Evolutionary conservation across 2,329 filamentous ascomycete genomes (phyloP), one percentile per base, ranked within the genome.

Genomic region (Parascedosporium putredinis): DNA sequence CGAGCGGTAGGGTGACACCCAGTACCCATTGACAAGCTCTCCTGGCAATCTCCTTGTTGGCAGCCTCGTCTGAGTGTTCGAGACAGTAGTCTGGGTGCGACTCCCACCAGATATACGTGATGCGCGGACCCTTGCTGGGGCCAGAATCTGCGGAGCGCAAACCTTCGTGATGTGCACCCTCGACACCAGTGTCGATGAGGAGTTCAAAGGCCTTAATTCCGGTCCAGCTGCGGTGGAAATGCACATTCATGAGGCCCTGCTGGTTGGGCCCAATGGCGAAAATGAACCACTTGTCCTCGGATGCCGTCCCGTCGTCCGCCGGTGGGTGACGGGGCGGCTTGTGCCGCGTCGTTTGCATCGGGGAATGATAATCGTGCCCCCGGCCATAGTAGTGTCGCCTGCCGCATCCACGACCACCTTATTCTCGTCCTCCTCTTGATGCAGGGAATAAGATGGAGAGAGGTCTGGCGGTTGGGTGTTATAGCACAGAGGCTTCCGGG

Each of bases 151-250:
- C 14, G 5, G 6, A 5, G n/a, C 36, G 36, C n/a, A 16, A 40
- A 9, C 4, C 5, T 9, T 22, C 16, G 22, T 40, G 18, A 22
- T 40, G 36, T 4, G n/a, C 18, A 18, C 36, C 36, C 18, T 40
- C 18, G 8, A 12, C 3, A 14, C 42, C 42, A 8, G 22, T 6
- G 14, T 42, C 36, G 36, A 49, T 22, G 16, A 27, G 9, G 24
- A 49, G 47, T 24, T 49, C 47, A 8, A 49, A 27, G n/a, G 43
- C n/a, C 47, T 49, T 49, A 8, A 42, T 14, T 1, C 34, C 47
- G 3, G 47, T 49, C 47, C 47, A 49, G 23, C 33, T 40, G n/a
- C 47, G 47, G 36, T 49, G 34, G 22, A 49, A 20, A n/a, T 43
- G 23, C 3, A 49, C 8, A 22, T 22, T 40, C 34, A 23, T n/a